Evolutionary conservation across 1,284 basidiomycete genomes (phyloP).

Genomic region (Lentinus polychrous): DNA sequence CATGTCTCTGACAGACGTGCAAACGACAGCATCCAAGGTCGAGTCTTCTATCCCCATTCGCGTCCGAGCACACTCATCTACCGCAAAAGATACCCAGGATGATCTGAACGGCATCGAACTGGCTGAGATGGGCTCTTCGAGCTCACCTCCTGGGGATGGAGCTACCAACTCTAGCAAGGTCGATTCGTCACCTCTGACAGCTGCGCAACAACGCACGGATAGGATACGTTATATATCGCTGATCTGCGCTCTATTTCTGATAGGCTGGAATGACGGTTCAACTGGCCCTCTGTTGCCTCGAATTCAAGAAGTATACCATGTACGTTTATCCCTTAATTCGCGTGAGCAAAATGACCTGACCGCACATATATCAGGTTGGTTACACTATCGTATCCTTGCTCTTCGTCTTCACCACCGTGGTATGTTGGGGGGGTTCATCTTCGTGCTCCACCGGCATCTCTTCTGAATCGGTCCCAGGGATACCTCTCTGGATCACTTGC

Average conservation of each 20-base stretch:
- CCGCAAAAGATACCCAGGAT: too few species aligned
- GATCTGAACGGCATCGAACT: too few species aligned
- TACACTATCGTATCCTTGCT: constrained; percentile 46
- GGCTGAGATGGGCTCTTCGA: too few species aligned
- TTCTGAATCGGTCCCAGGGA: constrained; percentile 24
- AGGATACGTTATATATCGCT: constrained; percentile 17
- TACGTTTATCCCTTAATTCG: constrained; percentile 15
- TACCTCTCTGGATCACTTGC: constrained; percentile 38
- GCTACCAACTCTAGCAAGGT: too few species aligned
- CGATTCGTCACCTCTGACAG: too few species aligned
- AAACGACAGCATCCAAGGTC: too few species aligned
- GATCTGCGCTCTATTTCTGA: constrained; percentile 35
- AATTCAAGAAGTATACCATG: constrained; percentile 47
- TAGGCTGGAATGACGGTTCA: constrained; percentile 57
- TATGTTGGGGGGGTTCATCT: constrained; percentile 24
- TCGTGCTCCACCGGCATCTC: background rate
- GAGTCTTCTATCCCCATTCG: too few species aligned
- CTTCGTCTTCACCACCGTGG: constrained; percentile 49
- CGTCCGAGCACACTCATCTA: too few species aligned
- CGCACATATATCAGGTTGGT: constrained; percentile 31
- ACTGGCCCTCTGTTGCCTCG: constrained; percentile 51
- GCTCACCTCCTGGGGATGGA: too few species aligned
- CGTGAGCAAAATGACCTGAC: background rate
- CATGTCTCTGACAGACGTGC: too few species aligned
- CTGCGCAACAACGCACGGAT: too few species aligned